Evolutionary conservation across 2,329 filamentous ascomycete genomes (phyloP).

Genomic region (Paraphoma sp.): DNA sequence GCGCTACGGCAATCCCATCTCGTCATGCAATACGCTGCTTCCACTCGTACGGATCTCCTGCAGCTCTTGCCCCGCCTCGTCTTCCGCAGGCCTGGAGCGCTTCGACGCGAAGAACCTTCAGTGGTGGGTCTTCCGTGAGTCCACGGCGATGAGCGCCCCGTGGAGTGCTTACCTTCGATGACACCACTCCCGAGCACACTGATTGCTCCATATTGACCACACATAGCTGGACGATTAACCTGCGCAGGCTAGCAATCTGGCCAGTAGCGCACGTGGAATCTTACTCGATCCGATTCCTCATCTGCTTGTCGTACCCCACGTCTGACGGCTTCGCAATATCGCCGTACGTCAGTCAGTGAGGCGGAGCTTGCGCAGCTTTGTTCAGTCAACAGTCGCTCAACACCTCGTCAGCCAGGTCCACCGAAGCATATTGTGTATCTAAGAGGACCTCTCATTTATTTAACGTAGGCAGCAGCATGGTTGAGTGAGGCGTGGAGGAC

Average conservation of each 20-base stretch:
- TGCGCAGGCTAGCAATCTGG: slow-evolving; percentile 11
- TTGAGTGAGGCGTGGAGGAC: neutral
- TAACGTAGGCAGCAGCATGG: neutral
- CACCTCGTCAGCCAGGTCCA: neutral
- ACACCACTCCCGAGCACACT: slow-evolving; percentile 16
- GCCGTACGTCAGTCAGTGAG: slow-evolving; percentile 8
- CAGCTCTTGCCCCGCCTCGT: slow-evolving; percentile 9
- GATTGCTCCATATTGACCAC: slow-evolving; percentile 30
- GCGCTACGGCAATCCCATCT: slow-evolving; percentile 1
- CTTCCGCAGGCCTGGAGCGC: slow-evolving; percentile 8
- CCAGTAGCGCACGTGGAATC: slow-evolving; percentile 9
- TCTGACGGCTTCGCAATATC: slow-evolving; percentile 3
- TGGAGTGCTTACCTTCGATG: slow-evolving; percentile 14
- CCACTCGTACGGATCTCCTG: slow-evolving; percentile 13
- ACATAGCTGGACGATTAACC: slow-evolving; percentile 25
- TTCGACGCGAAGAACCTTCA: neutral
- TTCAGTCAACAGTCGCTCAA: neutral
- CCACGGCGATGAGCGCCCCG: slow-evolving; percentile 5
- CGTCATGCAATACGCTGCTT: slow-evolving; percentile 16
- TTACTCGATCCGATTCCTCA: slow-evolving; percentile 29
- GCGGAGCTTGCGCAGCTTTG: slow-evolving; percentile 1
- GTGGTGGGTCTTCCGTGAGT: neutral
- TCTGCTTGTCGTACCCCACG: slow-evolving; percentile 11
- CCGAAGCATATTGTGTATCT: neutral
- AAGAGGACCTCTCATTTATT: neutral